These are phyloP conservation scores for Immersiporthe knoxdaviesiana DNA, from an alignment of 2,329 filamentous ascomycete genomes.

Conservation along the genomic window DNA sequence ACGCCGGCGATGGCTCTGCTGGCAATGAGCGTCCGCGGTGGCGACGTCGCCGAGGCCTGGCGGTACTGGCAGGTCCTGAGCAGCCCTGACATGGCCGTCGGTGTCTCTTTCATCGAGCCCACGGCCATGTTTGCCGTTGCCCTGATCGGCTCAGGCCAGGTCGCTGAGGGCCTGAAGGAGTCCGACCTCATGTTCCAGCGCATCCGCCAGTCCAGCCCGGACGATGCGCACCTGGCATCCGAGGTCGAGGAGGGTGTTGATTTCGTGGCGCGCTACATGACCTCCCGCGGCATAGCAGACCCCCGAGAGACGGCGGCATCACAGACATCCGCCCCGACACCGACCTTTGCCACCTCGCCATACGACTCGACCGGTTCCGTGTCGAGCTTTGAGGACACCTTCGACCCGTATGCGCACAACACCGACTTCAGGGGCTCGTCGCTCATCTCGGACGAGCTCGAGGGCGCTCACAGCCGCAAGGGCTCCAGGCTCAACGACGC, in stretches of 20 bases:
- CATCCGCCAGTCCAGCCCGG: constrained; percentile 66
- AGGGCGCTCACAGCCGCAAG: constrained; percentile 75
- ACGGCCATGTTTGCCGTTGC: constrained; percentile 89
- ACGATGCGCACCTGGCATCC: constrained; percentile 65
- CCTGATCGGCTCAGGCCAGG: constrained; percentile 81
- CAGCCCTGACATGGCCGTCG: constrained; percentile 61
- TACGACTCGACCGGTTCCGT: constrained; percentile 59
- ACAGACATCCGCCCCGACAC: constrained; percentile 48
- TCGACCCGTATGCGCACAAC: constrained; percentile 86
- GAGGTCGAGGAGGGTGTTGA: constrained; percentile 88
- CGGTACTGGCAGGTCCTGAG: constrained; percentile 80
- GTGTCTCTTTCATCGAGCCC: constrained; percentile 76
- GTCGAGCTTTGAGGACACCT: constrained; percentile 75
- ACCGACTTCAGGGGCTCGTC: constrained; percentile 95
- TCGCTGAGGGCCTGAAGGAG: constrained; percentile 78
- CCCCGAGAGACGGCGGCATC: constrained; percentile 57
- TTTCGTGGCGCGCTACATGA: constrained; percentile 65
- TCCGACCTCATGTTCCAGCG: constrained; percentile 85
- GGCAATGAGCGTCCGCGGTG: constrained; percentile 82
- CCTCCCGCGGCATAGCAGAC: constrained; percentile 56
- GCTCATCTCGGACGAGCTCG: constrained; percentile 85
- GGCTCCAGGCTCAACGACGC: constrained; percentile 79
- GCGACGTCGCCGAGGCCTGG: constrained; percentile 76
- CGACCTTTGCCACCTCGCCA: constrained; percentile 54
- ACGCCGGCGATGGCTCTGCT: constrained; percentile 78